Evolutionary conservation across 2,329 filamentous ascomycete species (phyloP).

Genomic region (Calonectria hawksworthii): DNA sequence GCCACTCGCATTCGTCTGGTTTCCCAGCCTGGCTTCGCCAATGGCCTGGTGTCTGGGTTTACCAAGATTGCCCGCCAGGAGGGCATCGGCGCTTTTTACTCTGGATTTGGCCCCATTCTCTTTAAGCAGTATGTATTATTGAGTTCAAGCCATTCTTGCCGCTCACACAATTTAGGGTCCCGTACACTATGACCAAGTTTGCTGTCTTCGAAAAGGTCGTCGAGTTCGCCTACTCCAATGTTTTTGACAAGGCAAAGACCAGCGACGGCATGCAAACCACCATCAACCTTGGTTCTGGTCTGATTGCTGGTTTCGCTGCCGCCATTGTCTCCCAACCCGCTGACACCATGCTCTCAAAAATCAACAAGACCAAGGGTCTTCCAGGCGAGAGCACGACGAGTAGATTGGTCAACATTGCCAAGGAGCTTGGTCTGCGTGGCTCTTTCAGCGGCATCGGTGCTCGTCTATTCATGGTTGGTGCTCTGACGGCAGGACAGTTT

Average conservation of each 20-base stretch:
- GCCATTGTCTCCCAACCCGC: slow-evolving; percentile 90
- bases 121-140: neutral
- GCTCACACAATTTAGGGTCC: neutral
- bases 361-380: slow-evolving; percentile 93
- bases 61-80: neutral
- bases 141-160: too few species aligned
- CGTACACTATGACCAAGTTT: slow-evolving; percentile 7
- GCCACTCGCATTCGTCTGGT: slow-evolving; percentile 95
- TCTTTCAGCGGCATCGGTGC: neutral
- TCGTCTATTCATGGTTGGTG: slow-evolving; percentile 4
- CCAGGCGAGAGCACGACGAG: slow-evolving; percentile 86
- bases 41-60: neutral
- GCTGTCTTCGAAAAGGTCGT: neutral
- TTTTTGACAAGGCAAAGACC: neutral
- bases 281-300: slow-evolving; percentile 78
- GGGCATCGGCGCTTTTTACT: neutral
- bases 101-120: neutral
- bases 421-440: neutral
- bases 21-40: slow-evolving; percentile 74
- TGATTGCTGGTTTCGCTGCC: slow-evolving; percentile 80
- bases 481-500: neutral
- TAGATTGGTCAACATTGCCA: slow-evolving; percentile 81
- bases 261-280: slow-evolving; percentile 71
- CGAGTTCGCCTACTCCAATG: neutral
- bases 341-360: slow-evolving; percentile 95